Base-by-base conservation (phyloP, 352 stramenopile species). In the Pythium aphanidermatum region DNA sequence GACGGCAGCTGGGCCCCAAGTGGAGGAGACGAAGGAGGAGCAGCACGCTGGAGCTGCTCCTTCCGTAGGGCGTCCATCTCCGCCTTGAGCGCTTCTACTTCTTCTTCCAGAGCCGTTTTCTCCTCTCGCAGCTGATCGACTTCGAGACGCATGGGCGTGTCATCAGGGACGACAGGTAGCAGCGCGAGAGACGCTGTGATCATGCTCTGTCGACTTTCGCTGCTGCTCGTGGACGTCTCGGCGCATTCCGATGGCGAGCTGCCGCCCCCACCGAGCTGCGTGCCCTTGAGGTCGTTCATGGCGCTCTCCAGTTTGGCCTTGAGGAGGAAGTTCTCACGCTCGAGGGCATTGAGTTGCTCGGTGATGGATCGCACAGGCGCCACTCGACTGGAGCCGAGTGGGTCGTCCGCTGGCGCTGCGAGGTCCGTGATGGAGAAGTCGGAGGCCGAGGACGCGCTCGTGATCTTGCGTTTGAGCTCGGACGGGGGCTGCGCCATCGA, bases 281-380 rank as follows among this genome's bases (percentile, higher is more conserved):
- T 26, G 19, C 31, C 68, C 55, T 83, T 74, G 5, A 83, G 35
- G 14, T 72, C 63, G 17, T 54, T 63, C 19, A 59, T 28, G 0
- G 60, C 60, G 20, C 39, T 63, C 27, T 75, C 62, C 10, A 89
- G 58, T 46, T 89, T 74, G 21, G 57, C 60, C n/a, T 75, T 69
- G 31, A 89, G 60, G 26, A 70, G 55, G 33, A 85, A 84, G 44
- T 89, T 89, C 44, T 89, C 77, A 0, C 77, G 72, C 39, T 89
- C 77, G 6, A 89, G 60, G 12, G 65, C 72, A 32, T 86, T 85
- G 21, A 89, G 40, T 54, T 89, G 77, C 54, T 86, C 72, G 4
- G 71, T 86, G 58, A 89, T 79, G 1, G 71, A 82, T 12, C 76
- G 38, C 26, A 83, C 68, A 0, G 68, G 64, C 25, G 72, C 68